Base-by-base conservation (phyloP, 768 basidiomycete genomes). In the Mrakia frigida region DNA sequence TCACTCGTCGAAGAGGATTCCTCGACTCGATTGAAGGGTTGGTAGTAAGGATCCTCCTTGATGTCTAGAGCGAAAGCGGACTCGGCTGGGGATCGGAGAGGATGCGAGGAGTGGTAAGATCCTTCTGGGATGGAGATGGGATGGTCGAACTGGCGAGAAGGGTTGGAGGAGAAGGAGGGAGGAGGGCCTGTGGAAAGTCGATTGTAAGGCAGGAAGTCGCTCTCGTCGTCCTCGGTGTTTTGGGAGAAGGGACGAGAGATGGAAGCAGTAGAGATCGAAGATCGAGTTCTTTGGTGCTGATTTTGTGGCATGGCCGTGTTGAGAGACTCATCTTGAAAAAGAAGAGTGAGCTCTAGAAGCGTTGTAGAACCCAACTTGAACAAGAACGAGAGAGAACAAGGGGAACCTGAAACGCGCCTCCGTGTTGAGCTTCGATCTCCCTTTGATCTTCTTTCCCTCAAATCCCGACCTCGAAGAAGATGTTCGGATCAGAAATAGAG, bases 401-500 rank as follows among this genome's bases (percentile, higher is more conserved):
- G 11, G 39, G 39, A 41, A 46, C 2, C 46, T 50, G 46, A 50
- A 50, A 50, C 46, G 46, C 18, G 46, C 18, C n/a, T n/a, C 2
- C 46, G 46, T 50, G 56, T 56, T 56, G 13, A 13, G 1, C n/a
- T 21, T 56, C 52, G 52, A n/a, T 53, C 52, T 25, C 56, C 28
- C 56, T 28, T 50, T 56, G 28, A 56, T 28, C 56, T 25, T 56
- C 56, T 14, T 6, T 5, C 56, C 28, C 6, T 18, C 56, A 56
- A 14, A 14, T 56, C 56, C n/a, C 35, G 0, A 7, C 18, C 39
- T 65, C 39, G 23, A 31, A 33, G 16, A 65, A 13, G 21, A 84
- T 84, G 84, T 82, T 84, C 70, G 74, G 79, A 14, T 77, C 80
- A 43, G 84, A 84, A 71, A 79, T 83, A 65, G 80, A 81, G 0